Base-by-base conservation (phyloP, 2,329 filamentous ascomycete species). In the Xylaria polymorpha region DNA sequence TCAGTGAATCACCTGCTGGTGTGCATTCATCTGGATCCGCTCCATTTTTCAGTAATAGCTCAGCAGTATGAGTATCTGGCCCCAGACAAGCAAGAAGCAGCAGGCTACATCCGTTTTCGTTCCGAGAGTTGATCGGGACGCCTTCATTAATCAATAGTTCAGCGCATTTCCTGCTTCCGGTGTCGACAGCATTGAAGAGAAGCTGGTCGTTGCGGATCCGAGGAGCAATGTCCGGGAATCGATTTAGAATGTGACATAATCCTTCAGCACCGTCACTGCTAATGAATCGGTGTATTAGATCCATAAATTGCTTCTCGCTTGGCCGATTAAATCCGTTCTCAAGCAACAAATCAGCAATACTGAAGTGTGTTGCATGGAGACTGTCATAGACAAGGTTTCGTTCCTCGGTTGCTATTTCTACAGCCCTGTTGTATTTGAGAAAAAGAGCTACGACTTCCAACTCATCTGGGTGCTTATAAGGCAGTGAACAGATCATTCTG, bases 1-100 rank as follows among this genome's bases (percentile, higher is more conserved):
- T 48, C 50, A 70, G 53, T 22, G 29, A 8, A 7, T 50, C 20
- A 7, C 55, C 44, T 1, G 37, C 2, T 41, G 46, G 56, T 4
- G 57, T 29, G 18, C 14, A 25, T 67, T 64, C 60, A 62, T 75
- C 69, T 29, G 74, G 73, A 63, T 74, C 63, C 15, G 69, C 73
- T 41, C 74, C 73, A 8, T 55, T 66, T 32, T 63, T 9, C n/a
- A 74, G 61, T 3, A 74, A 63, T 15, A 72, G 1, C 2, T 51
- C n/a, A 3, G 59, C 72, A 20, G 64, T 46, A 8, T n/a, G 3
- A 10, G 4, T 18, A 9, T 67, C 32, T 8, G 25, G 35, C 4
- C 32, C 10, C 29, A 39, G n/a, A 51, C 69, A 73, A 44, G 72
- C 70, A 44, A 48, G 39, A 37, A 63, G 58, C 5, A 75, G 20